These are phyloP conservation scores for Lipomyces starkeyi DNA, from an alignment of 805 yeast genomes.

Conservation along the genomic window DNA sequence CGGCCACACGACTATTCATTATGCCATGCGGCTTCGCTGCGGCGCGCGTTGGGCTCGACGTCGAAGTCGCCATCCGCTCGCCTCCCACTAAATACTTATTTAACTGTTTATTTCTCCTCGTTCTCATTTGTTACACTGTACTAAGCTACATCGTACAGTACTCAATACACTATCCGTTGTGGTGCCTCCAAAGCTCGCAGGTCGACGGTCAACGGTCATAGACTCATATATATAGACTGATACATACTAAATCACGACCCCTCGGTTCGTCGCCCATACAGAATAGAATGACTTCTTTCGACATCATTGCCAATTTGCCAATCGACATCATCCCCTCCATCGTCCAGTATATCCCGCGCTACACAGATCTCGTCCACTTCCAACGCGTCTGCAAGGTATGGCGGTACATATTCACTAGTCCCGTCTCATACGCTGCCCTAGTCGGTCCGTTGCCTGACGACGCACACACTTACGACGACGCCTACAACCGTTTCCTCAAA, in stretches of 20 bases:
- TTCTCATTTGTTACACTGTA: background rate
- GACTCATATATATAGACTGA: background rate
- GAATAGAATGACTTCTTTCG: slow-evolving; percentile 13
- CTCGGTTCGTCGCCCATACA: background rate
- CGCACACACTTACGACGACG: background rate
- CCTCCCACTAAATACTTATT: background rate
- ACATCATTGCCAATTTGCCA: slow-evolving; percentile 33
- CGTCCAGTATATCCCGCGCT: slow-evolving; percentile 33
- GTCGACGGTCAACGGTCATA: background rate
- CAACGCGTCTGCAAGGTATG: slow-evolving; percentile 33
- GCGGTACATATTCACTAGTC: slow-evolving; percentile 33
- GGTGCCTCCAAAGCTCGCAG: background rate
- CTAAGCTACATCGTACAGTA: background rate
- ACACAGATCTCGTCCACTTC: slow-evolving; percentile 31
- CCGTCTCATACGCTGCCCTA: slow-evolving; percentile 28
- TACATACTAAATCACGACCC: background rate
- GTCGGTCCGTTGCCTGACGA: slow-evolving; percentile 18
- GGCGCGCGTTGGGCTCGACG: background rate
- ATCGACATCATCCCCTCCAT: slow-evolving; percentile 30
- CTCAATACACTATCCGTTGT: background rate
- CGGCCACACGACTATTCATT: background rate
- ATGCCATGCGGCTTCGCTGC: background rate
- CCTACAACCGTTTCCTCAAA: slow-evolving; percentile 28
- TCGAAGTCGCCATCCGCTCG: background rate
- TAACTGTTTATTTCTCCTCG: background rate